phyloP scores from a whole-genome alignment of 257 asterid genomes.

The Solanum pinnatisectum region DNA sequence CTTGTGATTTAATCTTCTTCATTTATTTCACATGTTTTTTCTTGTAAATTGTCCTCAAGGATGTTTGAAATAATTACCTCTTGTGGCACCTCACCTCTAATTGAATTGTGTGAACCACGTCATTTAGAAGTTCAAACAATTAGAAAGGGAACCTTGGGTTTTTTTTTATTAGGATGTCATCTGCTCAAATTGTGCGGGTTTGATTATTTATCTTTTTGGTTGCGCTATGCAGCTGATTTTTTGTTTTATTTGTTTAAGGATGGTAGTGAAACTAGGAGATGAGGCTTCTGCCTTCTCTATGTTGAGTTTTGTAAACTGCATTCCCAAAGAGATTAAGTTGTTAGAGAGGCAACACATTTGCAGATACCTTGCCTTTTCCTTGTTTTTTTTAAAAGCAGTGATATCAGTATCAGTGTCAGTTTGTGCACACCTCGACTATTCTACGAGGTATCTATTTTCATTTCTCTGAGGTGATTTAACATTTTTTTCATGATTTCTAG shows the following conservation, averaged over 20 bases:
- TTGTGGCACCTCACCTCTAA: not conserved
- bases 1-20: not conserved
- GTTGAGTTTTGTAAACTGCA: not conserved
- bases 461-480: not conserved
- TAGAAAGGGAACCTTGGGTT: not conserved
- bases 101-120: not conserved
- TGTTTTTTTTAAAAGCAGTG: not conserved
- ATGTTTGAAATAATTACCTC: not conserved
- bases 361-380: too few relatives aligned
- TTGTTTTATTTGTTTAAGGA: not conserved
- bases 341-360: too few relatives aligned
- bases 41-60: not conserved
- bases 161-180: not conserved
- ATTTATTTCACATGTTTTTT: not conserved
- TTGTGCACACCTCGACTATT: not conserved
- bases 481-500: too few relatives aligned
- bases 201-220: not conserved
- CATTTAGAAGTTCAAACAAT: not conserved
- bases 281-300: not conserved
- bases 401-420: not conserved
- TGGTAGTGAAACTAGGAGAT: too few relatives aligned
- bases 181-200: not conserved
- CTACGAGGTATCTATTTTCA: not conserved
- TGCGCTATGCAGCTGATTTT: not conserved
- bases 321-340: too few relatives aligned